Percentiles rank a stretch among this genome's conserved stretches.
Evolutionary conservation across 1,139 yeast genomes (phyloP).

Genomic region (Suhomyces wounanorum): DNA sequence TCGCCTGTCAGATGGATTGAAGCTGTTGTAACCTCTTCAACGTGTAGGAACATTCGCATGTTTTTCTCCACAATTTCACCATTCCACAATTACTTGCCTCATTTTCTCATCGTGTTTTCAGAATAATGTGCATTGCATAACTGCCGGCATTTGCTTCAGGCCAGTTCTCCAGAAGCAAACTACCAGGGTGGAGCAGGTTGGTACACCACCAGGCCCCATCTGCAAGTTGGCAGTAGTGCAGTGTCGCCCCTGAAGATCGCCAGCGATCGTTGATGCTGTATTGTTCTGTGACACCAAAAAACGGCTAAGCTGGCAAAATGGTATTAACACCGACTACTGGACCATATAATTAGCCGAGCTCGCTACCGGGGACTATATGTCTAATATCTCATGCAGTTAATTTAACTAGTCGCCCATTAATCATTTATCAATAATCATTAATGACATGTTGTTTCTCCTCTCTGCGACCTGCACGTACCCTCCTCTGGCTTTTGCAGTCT

Average conservation of each 20-base stretch:
- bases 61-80: not conserved
- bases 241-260: not conserved
- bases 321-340: too few relatives aligned
- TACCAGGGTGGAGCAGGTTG: too few relatives aligned
- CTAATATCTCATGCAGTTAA: not conserved
- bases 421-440: too few relatives aligned
- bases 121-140: too few relatives aligned
- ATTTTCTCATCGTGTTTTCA: not conserved
- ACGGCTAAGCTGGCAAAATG: not conserved
- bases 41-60: not conserved
- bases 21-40: not conserved
- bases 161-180: not conserved
- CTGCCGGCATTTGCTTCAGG: too few relatives aligned
- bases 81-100: not conserved
- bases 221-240: too few relatives aligned
- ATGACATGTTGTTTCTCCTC: not conserved
- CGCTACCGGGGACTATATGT: not conserved
- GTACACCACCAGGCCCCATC: too few relatives aligned
- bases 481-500: not conserved
- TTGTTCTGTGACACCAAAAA: too few relatives aligned
- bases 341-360: not conserved
- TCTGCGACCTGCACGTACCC: not conserved
- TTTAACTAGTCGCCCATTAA: not conserved
- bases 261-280: too few relatives aligned
- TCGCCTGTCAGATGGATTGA: too few relatives aligned